A percentile compares a stretch with the other conserved stretches of the same genome.
Evolutionary conservation across 2,329 filamentous ascomycete species (phyloP).

Genomic region (Colletotrichum chlorophyti): DNA sequence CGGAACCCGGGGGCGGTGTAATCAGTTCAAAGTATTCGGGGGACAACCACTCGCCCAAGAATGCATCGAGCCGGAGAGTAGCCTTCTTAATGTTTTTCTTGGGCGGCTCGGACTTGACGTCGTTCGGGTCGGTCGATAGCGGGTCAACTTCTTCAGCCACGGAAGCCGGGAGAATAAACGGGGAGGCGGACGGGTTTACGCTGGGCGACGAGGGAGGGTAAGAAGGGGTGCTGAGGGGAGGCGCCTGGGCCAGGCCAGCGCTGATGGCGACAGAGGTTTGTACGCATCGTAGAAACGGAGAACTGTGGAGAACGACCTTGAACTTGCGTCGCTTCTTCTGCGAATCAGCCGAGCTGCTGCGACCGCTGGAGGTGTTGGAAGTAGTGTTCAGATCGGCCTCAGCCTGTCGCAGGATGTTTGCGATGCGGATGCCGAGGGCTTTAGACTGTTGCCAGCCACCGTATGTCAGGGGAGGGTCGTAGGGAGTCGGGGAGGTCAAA

Average conservation of each 20-base stretch:
- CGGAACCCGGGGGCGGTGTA: constrained; percentile 83
- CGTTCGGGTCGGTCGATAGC: constrained; percentile 24
- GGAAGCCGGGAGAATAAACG: constrained; percentile 20
- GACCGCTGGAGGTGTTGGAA: constrained; percentile 27
- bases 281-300: constrained; percentile 91
- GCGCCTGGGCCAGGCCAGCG: constrained; percentile 78
- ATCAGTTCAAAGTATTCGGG: constrained; percentile 94
- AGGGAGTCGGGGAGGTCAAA: constrained; percentile 88
- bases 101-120: constrained; percentile 4
- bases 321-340: constrained; percentile 64
- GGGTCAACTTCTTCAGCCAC: constrained; percentile 16
- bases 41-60: constrained; percentile 93
- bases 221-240: constrained; percentile 37
- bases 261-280: constrained; percentile 91
- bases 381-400: constrained; percentile 49
- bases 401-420: constrained; percentile 68
- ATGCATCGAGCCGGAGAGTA: constrained; percentile 84
- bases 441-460: constrained; percentile 90
- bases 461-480: constrained; percentile 94
- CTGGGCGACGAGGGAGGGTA: constrained; percentile 41
- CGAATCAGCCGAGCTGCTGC: constrained; percentile 30
- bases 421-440: constrained; percentile 82
- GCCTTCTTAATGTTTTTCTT: constrained; percentile 55
- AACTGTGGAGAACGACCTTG: constrained; percentile 87
- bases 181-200: constrained; percentile 16